Evolutionary conservation across 768 basidiomycete species (phyloP), one percentile per base, ranked within the genome.

Genomic region (Russula emetica): DNA sequence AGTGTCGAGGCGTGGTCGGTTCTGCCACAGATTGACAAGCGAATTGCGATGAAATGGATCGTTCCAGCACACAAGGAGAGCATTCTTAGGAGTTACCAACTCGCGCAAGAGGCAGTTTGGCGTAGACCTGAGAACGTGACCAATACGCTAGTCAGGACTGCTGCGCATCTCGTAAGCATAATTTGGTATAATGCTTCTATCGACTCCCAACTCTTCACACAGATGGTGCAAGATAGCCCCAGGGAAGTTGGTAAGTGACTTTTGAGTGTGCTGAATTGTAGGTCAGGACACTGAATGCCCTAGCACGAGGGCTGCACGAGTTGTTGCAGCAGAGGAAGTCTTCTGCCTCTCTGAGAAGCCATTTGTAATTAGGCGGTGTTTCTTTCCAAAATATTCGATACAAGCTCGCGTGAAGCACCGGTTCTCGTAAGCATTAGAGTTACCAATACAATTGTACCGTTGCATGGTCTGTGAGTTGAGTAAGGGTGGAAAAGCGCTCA

Each of bases 1-100:
- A 2, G 73, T 71, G 55, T 78, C 36, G 77, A 75, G 50, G 80
- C 81, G 58, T 79, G 74, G 71, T 69, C 73, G 44, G 71, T 73
- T 13, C 61, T 78, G 18, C 53, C 67, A 10, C 34, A 60, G 18
- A 72, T 89, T 32, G 82, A 85, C 55, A 74, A 78, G 53, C 73
- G 77, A 42, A 79, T 88, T 34, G 74, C 77, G 51, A 61, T 88
- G 58, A 72, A 76, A 30, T 89, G 82, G 82, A 73, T 86, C 40
- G 71, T 88, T 60, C 84, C 84, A 10, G 83, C 81, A 7, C 71
- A 71, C 54, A 74, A 75, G 13, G 66, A 55, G 18, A 60, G 61
- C 40, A 8, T 55, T 55, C 47, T 61, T 61, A 49, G 40, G 69
- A 58, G 42, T 40, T 59, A 61, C 63, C 62, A 61, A 38, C 45